Evolutionary conservation across 2,329 filamentous ascomycete genomes (phyloP), one percentile per base, ranked within the genome.

Genomic region (Cladosporium velox): DNA sequence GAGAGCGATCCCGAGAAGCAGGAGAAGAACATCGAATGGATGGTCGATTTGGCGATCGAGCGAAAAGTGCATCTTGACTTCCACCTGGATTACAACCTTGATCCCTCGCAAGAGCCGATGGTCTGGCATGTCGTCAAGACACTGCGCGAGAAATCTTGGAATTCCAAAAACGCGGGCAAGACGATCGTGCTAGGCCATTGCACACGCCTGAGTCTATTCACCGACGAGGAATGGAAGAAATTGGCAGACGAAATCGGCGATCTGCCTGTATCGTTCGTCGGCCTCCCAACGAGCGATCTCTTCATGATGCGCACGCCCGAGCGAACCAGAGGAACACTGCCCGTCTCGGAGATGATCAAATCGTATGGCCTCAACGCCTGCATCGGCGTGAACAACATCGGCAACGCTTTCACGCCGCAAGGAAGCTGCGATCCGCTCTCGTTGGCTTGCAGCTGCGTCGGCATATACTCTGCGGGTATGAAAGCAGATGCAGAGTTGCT

Each of bases 321-420:
- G 15, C 57, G 64, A 15, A 76, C 71, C 65, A 81, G 89, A 67
- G 88, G 87, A 1, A 91, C 89, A 0, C 78, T 91, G 18, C 83
- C 86, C 52, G 79, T 91, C 1, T 82, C 85, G 0, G 78, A 85
- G 4, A 80, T 91, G 78, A 88, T 91, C 67, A 80, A 82, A 47
- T 79, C 85, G 26, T 82, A 87, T 67, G 81, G 81, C 0, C 74
- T 91, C 3, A 82, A 87, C 66, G 87, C 83, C 24, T 87, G 86
- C 15, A 82, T 91, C 5, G 85, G 87, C 1, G 82, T 90, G 44
- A 91, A 91, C 72, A 92, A 92, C 71, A 85, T 92, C 15, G 89
- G 89, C 21, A 92, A 92, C 73, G 88, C 89, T 0, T 91, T 92
- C 71, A 91, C 90, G 7, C 90, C 90, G 0, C 86, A 88, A 72